Evolutionary conservation across 441 rosid species (phyloP).

Genomic region (Cnidoscolus chayamansa): DNA sequence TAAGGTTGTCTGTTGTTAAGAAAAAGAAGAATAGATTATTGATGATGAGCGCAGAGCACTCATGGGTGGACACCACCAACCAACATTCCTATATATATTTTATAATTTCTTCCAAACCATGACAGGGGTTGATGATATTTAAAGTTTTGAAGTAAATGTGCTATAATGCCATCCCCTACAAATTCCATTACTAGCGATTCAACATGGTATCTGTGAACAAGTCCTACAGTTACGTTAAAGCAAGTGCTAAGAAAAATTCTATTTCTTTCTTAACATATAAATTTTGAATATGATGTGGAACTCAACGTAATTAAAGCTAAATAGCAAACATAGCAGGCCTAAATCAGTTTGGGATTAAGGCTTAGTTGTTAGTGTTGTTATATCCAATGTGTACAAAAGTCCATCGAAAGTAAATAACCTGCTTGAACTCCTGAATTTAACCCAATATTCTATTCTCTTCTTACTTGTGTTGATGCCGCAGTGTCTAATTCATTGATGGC

Average conservation of each 20-base stretch:
- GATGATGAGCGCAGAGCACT: background rate
- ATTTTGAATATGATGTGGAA: background rate
- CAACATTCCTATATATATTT: background rate
- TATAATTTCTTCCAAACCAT: background rate
- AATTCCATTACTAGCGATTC: constrained; percentile 1
- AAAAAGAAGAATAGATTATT: too few species aligned
- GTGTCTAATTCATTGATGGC: too few species aligned
- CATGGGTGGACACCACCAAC: background rate
- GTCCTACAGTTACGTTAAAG: background rate
- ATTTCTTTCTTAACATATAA: background rate
- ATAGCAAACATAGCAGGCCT: too few species aligned
- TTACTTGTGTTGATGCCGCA: too few species aligned
- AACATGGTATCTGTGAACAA: background rate
- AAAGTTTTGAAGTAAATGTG: background rate
- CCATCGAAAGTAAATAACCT: background rate
- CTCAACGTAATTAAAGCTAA: too few species aligned
- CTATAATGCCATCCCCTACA: background rate
- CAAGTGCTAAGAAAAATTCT: background rate
- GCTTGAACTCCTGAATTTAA: background rate
- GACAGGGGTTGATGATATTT: too few species aligned
- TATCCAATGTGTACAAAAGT: background rate
- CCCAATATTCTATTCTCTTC: background rate
- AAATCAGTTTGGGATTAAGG: too few species aligned
- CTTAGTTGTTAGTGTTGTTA: too few species aligned
- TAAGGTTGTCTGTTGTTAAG: background rate